Conservation (phyloP, 768 basidiomycete genomes). For the Scleroderma bovista region DNA sequence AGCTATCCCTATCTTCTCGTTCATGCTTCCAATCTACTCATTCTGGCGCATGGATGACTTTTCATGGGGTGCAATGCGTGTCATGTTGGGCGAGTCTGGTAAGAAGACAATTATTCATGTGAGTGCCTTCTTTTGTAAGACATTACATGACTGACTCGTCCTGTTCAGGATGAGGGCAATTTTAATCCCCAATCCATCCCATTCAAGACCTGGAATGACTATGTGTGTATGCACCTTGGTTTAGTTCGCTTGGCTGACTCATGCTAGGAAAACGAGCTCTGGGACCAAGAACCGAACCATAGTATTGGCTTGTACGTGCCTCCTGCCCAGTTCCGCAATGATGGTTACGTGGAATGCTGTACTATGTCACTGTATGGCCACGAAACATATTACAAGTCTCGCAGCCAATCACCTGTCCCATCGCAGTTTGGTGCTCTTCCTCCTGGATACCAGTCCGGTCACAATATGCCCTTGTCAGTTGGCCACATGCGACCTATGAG, state of each 20-base stretch:
- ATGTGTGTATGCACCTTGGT: slow-evolving; percentile 24
- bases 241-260: too few species aligned
- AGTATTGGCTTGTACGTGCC: slow-evolving; percentile 87
- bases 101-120: slow-evolving; percentile 96
- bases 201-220: too few species aligned
- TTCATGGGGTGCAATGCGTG: slow-evolving; percentile 92
- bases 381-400: slow-evolving; percentile 80
- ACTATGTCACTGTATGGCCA: slow-evolving; percentile 82
- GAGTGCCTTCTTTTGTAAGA: slow-evolving; percentile 42
- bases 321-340: slow-evolving; percentile 65
- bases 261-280: slow-evolving; percentile 86
- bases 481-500: too few species aligned
- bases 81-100: slow-evolving; percentile 90
- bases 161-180: too few species aligned
- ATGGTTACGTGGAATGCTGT: slow-evolving; percentile 71
- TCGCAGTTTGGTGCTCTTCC: slow-evolving; percentile 54
- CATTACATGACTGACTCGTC: slow-evolving; percentile 96
- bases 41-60: slow-evolving; percentile 99
- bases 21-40: slow-evolving; percentile 92
- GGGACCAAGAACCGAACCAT: slow-evolving; percentile 96
- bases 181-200: too few species aligned
- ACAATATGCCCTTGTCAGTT: too few species aligned
- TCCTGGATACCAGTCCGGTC: too few species aligned
- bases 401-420: slow-evolving; percentile 66
- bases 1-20: slow-evolving; percentile 86